These are phyloP conservation scores for Colletotrichum tamarilloi DNA, from an alignment of 2,329 filamentous ascomycete species.

Conservation along the genomic window DNA sequence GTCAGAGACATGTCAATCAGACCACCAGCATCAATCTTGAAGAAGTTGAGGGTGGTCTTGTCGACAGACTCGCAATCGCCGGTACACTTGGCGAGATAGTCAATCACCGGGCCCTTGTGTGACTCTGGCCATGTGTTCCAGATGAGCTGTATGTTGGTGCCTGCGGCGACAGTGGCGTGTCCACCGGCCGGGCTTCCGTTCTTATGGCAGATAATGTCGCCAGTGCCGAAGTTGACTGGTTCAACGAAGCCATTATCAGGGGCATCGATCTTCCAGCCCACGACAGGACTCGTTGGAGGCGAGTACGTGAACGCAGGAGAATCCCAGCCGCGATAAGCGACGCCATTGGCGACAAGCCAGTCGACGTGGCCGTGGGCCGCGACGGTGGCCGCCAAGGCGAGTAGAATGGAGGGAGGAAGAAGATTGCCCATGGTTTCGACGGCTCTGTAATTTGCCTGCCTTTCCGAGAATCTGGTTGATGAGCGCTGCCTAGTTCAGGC, in stretches of 20 bases:
- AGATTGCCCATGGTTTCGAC: conserved; percentile 21
- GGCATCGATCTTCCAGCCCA: conserved; percentile 48
- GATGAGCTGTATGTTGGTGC: conserved; percentile 66
- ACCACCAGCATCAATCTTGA: conserved; percentile 69
- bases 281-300: conserved; percentile 39
- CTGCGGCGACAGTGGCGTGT: conserved; percentile 63
- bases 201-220: conserved; percentile 61
- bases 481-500: conserved; percentile 24
- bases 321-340: conserved; percentile 53
- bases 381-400: conserved; percentile 39
- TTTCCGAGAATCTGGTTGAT: conserved; percentile 12
- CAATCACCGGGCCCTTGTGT: conserved; percentile 71
- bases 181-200: conserved; percentile 52
- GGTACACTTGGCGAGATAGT: conserved; percentile 67
- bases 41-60: conserved; percentile 63
- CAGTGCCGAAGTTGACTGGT: conserved; percentile 51
- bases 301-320: conserved; percentile 47
- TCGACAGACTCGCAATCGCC: conserved; percentile 63
- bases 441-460: background rate
- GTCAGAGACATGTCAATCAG: conserved; percentile 54
- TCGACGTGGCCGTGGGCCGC: conserved; percentile 47
- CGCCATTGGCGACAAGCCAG: conserved; percentile 42
- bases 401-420: conserved; percentile 29
- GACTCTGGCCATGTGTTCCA: conserved; percentile 75
- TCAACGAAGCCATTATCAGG: conserved; percentile 57